These are phyloP conservation scores for Didymellaceae sp. DNA, from an alignment of 2,329 filamentous ascomycete genomes.

Conservation along the genomic window DNA sequence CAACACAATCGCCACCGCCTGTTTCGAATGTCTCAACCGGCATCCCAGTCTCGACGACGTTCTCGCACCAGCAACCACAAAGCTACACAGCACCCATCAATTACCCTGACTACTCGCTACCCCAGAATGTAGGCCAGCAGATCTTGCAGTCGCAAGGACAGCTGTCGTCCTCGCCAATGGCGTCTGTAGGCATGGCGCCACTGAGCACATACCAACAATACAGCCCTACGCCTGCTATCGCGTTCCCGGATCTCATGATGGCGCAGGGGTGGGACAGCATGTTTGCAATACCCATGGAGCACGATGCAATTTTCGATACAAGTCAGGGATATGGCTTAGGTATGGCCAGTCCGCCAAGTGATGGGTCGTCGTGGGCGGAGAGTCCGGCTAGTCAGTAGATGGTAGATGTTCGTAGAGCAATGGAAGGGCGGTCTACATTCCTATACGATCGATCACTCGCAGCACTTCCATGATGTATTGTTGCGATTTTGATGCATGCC, in stretches of 20 bases:
- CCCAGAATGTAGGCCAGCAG: conserved; percentile 4
- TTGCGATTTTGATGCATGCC: no score
- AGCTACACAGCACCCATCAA: conserved; percentile 9
- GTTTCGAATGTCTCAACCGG: conserved; percentile 14
- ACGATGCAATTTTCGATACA: conserved; percentile 29
- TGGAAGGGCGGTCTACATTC: neutral
- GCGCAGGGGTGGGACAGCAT: conserved; percentile 37
- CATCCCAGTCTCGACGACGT: conserved; percentile 25
- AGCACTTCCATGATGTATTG: no score
- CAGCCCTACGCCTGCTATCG: conserved; percentile 26
- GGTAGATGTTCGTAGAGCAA: neutral
- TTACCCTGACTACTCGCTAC: conserved; percentile 14
- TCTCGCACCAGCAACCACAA: conserved; percentile 28
- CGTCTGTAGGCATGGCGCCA: conserved; percentile 27
- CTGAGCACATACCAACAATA: conserved; percentile 26
- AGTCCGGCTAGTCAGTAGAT: conserved; percentile 17
- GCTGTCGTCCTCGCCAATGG: conserved; percentile 9
- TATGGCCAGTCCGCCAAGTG: conserved; percentile 33
- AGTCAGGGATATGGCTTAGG: conserved; percentile 27
- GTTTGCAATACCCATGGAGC: conserved; percentile 40
- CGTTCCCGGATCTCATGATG: conserved; percentile 37
- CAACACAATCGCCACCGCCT: conserved; percentile 4
- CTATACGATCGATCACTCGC: no score
- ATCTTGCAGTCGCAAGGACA: neutral
- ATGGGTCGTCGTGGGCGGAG: conserved; percentile 21